Evolutionary conservation across 148 eudicot genomes (phyloP).

Genomic region (Fagopyrum homotropicum): DNA sequence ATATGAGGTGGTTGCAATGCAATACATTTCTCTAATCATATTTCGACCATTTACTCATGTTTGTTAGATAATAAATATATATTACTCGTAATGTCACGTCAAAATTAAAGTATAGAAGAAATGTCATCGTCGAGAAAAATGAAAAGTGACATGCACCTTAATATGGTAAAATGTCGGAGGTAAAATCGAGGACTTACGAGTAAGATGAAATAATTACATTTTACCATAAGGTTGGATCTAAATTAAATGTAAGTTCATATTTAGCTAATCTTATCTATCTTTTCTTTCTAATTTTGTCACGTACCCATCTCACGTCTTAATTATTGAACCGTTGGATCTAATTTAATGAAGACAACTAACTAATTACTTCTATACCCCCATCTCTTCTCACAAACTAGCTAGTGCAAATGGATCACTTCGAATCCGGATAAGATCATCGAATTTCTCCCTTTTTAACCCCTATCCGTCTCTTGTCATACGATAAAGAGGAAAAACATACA

Average conservation of each 20-base stretch:
- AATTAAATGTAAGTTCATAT: not conserved
- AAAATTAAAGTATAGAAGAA: not conserved
- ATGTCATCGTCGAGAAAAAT: not conserved
- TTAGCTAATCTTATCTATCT: not conserved
- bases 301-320: too few relatives aligned
- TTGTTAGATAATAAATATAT: not conserved
- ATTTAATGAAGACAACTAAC: too few relatives aligned
- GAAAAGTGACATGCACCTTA: not conserved
- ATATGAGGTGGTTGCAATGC: not conserved
- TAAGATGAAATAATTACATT: not conserved
- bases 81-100: not conserved
- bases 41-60: not conserved
- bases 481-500: too few relatives aligned
- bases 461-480: too few relatives aligned
- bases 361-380: too few relatives aligned
- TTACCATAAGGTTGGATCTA: not conserved
- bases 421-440: too few relatives aligned
- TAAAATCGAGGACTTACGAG: not conserved
- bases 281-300: too few relatives aligned
- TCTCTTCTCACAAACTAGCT: too few relatives aligned
- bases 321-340: too few relatives aligned
- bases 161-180: not conserved
- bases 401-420: too few relatives aligned
- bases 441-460: too few relatives aligned
- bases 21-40: not conserved